Base-by-base conservation (phyloP, 306 rosid genomes). In the Hippophae rhamnoides region DNA sequence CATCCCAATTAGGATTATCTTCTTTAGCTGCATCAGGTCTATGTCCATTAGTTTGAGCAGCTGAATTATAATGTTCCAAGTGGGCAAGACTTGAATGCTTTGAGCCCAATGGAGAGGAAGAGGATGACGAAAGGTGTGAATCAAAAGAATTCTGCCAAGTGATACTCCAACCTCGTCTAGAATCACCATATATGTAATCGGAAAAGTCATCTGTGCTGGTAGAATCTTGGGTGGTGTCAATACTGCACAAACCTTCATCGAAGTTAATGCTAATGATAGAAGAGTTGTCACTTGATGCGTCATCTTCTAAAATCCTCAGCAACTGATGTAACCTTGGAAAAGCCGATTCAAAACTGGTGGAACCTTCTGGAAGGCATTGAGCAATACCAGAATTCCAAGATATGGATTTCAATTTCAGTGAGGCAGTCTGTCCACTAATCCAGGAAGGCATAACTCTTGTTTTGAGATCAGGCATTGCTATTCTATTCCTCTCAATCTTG, bases 181-280 rank as follows among this genome's bases (percentile, higher is more conserved):
- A 69, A 41, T 85, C 83, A 54, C 99, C 98, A 69, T 85, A 87
- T 68, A 85, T 67, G 69, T 83, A 87, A 54, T 86, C 94, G 1
- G 95, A 77, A 23, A 88, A 84, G 66, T 88, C 99, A 23, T 93
- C 97, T 0, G 82, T 71, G 70, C 89, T 81, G 47, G 76, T 59
- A 12, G 96, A 82, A 72, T 79, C 79, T 0, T 69, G 65, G 57
- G 94, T 80, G 76, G 89, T 87, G 38, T 83, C 95, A 0, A 95
- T 88, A 57, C 99, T 82, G 67, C 79, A 86, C 67, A 95, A 93
- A 68, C 95, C 89, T 80, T 76, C 96, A 26, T 93, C 95, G 0
- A 97, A 93, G 66, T 75, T 76, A 69, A 50, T 69, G 82, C 96
- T 87, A 27, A 18, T 18, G 48, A 87, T 89, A 55, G 98, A 92